These are phyloP conservation scores for Melanomma pulvis-pyrius DNA, from an alignment of 495 filamentous ascomycete genomes.

Conservation along the genomic window DNA sequence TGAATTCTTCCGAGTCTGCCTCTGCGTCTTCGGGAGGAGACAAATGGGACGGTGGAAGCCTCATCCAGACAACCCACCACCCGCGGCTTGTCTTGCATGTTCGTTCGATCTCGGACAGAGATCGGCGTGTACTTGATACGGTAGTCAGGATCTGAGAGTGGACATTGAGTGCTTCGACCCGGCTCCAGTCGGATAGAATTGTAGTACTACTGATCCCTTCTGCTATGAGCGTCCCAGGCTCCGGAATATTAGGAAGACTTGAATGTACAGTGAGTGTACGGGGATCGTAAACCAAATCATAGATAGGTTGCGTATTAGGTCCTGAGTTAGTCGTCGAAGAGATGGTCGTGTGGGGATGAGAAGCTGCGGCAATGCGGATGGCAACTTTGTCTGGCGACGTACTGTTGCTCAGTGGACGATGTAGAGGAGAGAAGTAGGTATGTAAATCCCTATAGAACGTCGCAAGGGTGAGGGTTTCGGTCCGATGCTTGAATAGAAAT, in stretches of 20 bases:
- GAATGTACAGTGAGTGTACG: constrained; percentile 73
- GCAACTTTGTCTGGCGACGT: constrained; percentile 61
- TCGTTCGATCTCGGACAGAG: constrained; percentile 66
- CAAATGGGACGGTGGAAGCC: constrained; percentile 55
- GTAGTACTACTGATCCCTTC: constrained; percentile 32
- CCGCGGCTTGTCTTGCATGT: constrained; percentile 88
- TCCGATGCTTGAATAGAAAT: constrained; percentile 77
- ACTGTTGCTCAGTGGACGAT: constrained; percentile 67
- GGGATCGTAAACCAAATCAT: constrained; percentile 87
- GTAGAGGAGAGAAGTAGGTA: constrained; percentile 76
- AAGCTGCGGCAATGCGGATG: constrained; percentile 51
- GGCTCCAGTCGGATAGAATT: constrained; percentile 57
- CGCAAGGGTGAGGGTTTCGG: constrained; percentile 66
- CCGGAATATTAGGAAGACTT: constrained; percentile 88
- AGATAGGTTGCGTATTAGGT: constrained; percentile 58
- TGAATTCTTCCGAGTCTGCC: constrained; percentile 14
- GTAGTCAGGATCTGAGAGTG: constrained; percentile 83
- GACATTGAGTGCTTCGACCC: constrained; percentile 86
- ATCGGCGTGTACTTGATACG: constrained; percentile 62
- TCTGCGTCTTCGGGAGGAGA: constrained; percentile 9
- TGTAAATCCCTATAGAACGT: constrained; percentile 81
- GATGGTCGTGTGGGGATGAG: constrained; percentile 37
- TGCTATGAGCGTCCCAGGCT: constrained; percentile 49
- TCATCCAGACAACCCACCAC: constrained; percentile 97
- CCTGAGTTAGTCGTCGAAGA: constrained; percentile 39